Conservation (phyloP, 164 flowering plant species). For the Chloranthus sessilifolius region DNA sequence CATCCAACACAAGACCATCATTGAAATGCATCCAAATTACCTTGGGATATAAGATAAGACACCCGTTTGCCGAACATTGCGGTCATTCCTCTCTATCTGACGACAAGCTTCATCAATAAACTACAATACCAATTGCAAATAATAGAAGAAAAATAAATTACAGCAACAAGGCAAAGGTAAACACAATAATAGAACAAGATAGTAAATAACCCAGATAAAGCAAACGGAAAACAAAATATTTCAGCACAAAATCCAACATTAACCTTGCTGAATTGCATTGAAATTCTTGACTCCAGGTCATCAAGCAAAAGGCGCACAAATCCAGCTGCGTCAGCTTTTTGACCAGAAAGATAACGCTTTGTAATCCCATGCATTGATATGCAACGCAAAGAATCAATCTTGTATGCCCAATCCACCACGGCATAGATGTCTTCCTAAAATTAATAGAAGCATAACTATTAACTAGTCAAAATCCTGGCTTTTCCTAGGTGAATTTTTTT, state of each 20-base stretch:
- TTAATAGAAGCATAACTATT: background rate
- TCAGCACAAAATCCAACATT: slow-evolving; percentile 8
- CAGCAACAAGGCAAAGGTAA: background rate
- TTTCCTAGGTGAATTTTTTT: no score
- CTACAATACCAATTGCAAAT: slow-evolving; percentile 33
- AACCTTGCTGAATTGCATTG: slow-evolving; percentile 74
- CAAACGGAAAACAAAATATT: background rate
- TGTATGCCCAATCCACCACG: slow-evolving; percentile 99
- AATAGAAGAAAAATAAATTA: background rate
- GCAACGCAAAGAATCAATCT: slow-evolving; percentile 95
- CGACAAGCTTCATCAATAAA: slow-evolving; percentile 99
- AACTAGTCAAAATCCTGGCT: background rate
- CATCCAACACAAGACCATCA: background rate
- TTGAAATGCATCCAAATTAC: slow-evolving; percentile 25
- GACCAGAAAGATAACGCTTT: slow-evolving; percentile 89
- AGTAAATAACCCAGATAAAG: slow-evolving; percentile 9
- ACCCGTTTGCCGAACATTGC: slow-evolving; percentile 82
- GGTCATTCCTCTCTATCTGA: slow-evolving; percentile 91
- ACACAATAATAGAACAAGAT: background rate
- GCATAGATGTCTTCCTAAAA: slow-evolving; percentile 91
- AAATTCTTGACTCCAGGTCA: slow-evolving; percentile 85
- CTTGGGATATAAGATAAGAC: slow-evolving; percentile 88
- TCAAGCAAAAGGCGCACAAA: slow-evolving; percentile 95
- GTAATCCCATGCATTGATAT: slow-evolving; percentile 99
- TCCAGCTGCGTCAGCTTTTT: slow-evolving; percentile 99